Evolutionary conservation across 306 rosid species (phyloP), one percentile per base, ranked within the genome.

Genomic region (Urtica urens): DNA sequence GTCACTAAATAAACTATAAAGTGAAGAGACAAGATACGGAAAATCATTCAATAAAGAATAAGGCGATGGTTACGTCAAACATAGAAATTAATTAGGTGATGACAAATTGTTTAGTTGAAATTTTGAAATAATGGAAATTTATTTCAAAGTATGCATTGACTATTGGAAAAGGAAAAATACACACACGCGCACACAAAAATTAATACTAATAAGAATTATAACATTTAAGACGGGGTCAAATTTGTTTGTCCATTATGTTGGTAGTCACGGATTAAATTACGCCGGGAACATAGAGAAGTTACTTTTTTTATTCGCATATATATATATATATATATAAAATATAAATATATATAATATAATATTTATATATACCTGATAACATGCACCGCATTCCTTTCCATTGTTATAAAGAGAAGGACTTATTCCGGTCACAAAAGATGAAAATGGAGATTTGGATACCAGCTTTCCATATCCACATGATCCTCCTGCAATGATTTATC

Each of bases 301-400:
- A n/a, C n/a, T n/a, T n/a, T n/a, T n/a, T n/a, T n/a, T n/a, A n/a
- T n/a, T n/a, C n/a, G n/a, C n/a, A n/a, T n/a, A n/a, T n/a, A n/a
- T n/a, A n/a, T n/a, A n/a, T n/a, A n/a, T n/a, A n/a, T n/a, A n/a
- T n/a, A n/a, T n/a, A n/a, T n/a, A n/a, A n/a, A n/a, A n/a, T n/a
- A n/a, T n/a, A n/a, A n/a, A n/a, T n/a, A n/a, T n/a, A n/a, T n/a
- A n/a, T n/a, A n/a, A n/a, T n/a, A n/a, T n/a, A n/a, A n/a, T n/a
- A n/a, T 46, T 12, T 1, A 1, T 26, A 15, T 6, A 23, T 44
- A 72, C 78, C 74, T 47, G 73, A 53, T 72, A 72, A 33, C 74
- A 72, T 37, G 73, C 67, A 40, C 78, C 78, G 31, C 74, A 72
- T 62, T 53, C 70, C 29, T 41, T 72, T 70, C 78, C 78, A 5